Percentiles rank a stretch among this genome's conserved stretches.
phyloP scores from a whole-genome alignment of 768 basidiomycete genomes.

The Tylopilus vinaceipallidus region DNA sequence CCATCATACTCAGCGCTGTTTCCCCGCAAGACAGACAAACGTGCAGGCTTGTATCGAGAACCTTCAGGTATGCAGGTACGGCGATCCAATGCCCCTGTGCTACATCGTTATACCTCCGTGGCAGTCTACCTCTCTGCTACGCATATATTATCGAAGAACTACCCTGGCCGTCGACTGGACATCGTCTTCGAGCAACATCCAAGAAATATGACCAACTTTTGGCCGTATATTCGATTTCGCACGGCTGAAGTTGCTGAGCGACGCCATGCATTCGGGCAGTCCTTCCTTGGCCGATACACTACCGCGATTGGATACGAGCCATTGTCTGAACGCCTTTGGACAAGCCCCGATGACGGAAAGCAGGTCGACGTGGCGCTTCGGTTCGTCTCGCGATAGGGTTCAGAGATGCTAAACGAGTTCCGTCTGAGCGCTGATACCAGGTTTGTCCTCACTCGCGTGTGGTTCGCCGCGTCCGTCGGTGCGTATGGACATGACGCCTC shows the following conservation, averaged over 20 bases:
- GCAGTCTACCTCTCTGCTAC: slow-evolving; percentile 64
- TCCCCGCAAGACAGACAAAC: slow-evolving; percentile 40
- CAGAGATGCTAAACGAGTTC: background rate
- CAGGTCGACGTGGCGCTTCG: slow-evolving; percentile 58
- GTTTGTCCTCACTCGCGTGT: slow-evolving; percentile 61
- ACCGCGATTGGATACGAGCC: slow-evolving; percentile 30
- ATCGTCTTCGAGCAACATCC: slow-evolving; percentile 38
- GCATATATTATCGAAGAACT: slow-evolving; percentile 44
- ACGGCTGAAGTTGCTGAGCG: slow-evolving; percentile 40
- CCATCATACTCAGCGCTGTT: slow-evolving; percentile 53
- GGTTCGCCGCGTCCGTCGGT: slow-evolving; percentile 60
- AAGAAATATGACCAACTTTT: slow-evolving; percentile 55
- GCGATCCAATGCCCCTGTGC: background rate
- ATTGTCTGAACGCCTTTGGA: slow-evolving; percentile 53
- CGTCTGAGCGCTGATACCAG: slow-evolving; percentile 34
- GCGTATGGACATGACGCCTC: slow-evolving; percentile 30
- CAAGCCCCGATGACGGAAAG: slow-evolving; percentile 53
- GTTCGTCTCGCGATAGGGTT: slow-evolving; percentile 33
- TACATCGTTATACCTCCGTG: background rate
- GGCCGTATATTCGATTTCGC: slow-evolving; percentile 68
- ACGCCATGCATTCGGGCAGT: slow-evolving; percentile 39
- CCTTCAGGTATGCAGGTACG: slow-evolving; percentile 63
- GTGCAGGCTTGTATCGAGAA: slow-evolving; percentile 55
- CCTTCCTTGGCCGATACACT: slow-evolving; percentile 46
- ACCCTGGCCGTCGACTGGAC: slow-evolving; percentile 49